Evolutionary conservation across 106 monocot species (phyloP), one percentile per base, ranked within the genome.

Genomic region (Xerophyta viscosa): DNA sequence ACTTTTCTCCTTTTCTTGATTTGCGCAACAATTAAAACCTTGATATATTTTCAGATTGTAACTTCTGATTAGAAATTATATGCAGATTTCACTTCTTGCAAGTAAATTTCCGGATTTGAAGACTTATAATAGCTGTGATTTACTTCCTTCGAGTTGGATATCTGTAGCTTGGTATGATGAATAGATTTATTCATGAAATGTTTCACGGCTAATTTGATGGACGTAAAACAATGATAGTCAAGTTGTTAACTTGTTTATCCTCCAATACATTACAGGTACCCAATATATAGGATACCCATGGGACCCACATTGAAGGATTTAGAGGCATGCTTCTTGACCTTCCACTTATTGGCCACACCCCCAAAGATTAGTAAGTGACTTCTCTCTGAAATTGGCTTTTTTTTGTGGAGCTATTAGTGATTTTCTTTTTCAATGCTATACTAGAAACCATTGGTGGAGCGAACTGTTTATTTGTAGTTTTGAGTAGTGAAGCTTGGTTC

Each of bases 241-340:
- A n/a, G n/a, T n/a, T n/a, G n/a, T 11, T 54, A 22, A 29, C 29
- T 27, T 26, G 15, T 19, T 20, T 37, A 0, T 41, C 5, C 27
- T 37, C 17, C 7, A 24, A 41, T 54, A 36, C 56, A 22, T 15
- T 60, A 20, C 67, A 94, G 96, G 96, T 96, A 96, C 52, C 96
- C 96, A 1, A 96, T 96, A 55, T 96, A 96, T 52, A 66, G 96
- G 66, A 96, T 96, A 79, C 96, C 96, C 2, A 96, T 66, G 6
- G 96, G 96, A 20, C 78, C 85, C 23, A 96, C 89, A 28, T 57
- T 96, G 42, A 60, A 65, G 52, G 96, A 96, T 67, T 60, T 94
- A 66, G 94, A 88, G 62, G 84, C 94, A 23, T 88, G 88, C 44
- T 94, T 94, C 60, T 63, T 94, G 51, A 88, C 84, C 31, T 94